Percentiles rank a stretch among this genome's conserved stretches.
These are phyloP conservation scores for Wallacemonas sp. DNA, from an alignment of 208 protist species.

Conservation along the genomic window DNA sequence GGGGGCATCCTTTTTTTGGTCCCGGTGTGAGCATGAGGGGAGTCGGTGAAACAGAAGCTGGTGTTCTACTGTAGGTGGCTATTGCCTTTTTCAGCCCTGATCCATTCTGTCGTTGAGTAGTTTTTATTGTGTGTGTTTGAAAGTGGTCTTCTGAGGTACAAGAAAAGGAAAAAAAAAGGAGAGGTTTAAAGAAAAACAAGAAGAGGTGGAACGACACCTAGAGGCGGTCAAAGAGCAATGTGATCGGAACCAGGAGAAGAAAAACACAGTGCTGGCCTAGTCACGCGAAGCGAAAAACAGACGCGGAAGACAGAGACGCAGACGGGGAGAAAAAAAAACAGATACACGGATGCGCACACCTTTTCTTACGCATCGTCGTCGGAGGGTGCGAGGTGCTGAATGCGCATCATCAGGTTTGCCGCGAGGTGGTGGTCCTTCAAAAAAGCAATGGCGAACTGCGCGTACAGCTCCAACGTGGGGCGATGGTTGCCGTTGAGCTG, in stretches of 20 bases:
- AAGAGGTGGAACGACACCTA: constrained; percentile 4
- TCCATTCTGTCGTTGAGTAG: too few species aligned
- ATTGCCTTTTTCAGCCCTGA: neutral
- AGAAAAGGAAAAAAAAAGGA: constrained; percentile 15
- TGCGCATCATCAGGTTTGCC: constrained; percentile 39
- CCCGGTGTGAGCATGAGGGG: too few species aligned
- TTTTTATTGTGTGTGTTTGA: too few species aligned
- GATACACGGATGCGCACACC: neutral
- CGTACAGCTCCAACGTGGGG: constrained; percentile 56
- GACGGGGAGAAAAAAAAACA: constrained; percentile 22
- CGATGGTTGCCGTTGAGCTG: constrained; percentile 40
- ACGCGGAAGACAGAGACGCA: constrained; percentile 5
- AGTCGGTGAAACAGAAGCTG: neutral
- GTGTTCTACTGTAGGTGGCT: neutral
- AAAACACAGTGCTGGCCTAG: too few species aligned
- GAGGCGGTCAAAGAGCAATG: too few species aligned
- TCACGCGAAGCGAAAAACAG: too few species aligned
- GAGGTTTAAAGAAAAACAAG: too few species aligned
- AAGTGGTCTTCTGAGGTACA: constrained; percentile 12
- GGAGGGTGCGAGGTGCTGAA: constrained; percentile 31
- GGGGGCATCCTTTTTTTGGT: too few species aligned
- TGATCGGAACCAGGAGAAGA: neutral
- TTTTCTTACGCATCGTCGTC: constrained; percentile 1
- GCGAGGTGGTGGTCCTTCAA: constrained; percentile 56
- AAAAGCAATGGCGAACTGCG: constrained; percentile 62